A percentile compares a stretch with the other conserved stretches of the same genome.
These are phyloP conservation scores for Podaxis rugospora DNA, from an alignment of 768 basidiomycete genomes.

Conservation along the genomic window DNA sequence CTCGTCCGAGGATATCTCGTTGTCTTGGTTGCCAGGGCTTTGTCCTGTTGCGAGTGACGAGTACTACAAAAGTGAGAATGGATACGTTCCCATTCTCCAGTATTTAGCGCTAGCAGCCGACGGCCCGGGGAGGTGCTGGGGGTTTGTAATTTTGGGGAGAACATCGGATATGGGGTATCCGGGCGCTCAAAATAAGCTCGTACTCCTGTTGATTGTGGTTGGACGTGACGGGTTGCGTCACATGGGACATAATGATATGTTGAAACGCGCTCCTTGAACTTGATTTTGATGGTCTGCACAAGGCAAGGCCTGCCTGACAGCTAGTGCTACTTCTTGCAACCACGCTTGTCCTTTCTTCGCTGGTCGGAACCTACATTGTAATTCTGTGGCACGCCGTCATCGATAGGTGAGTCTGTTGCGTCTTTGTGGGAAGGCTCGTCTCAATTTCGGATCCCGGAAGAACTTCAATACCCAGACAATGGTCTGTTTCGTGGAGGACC, in stretches of 20 bases:
- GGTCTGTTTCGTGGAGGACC: slow-evolving; percentile 41
- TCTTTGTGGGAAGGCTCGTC: not conserved
- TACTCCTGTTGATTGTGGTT: too few species aligned
- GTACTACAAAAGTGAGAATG: too few species aligned
- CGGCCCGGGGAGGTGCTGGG: too few species aligned
- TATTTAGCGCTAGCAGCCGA: too few species aligned
- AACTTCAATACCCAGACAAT: not conserved
- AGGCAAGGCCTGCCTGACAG: not conserved
- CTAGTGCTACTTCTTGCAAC: slow-evolving; percentile 12
- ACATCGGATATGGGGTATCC: too few species aligned
- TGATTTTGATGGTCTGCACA: not conserved
- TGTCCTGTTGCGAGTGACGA: too few species aligned
- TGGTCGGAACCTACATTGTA: not conserved
- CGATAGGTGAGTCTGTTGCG: not conserved
- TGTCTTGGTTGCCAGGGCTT: too few species aligned
- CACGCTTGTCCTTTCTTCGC: slow-evolving; percentile 7
- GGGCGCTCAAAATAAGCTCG: too few species aligned
- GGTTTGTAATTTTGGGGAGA: too few species aligned
- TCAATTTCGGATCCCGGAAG: not conserved
- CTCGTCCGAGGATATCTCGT: too few species aligned
- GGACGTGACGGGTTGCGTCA: too few species aligned
- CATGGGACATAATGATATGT: not conserved
- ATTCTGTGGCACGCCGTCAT: not conserved
- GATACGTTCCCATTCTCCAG: too few species aligned
- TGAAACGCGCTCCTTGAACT: not conserved